phyloP scores from a whole-genome alignment of 2,329 filamentous ascomycete genomes.

The Fusarium annulatum region DNA sequence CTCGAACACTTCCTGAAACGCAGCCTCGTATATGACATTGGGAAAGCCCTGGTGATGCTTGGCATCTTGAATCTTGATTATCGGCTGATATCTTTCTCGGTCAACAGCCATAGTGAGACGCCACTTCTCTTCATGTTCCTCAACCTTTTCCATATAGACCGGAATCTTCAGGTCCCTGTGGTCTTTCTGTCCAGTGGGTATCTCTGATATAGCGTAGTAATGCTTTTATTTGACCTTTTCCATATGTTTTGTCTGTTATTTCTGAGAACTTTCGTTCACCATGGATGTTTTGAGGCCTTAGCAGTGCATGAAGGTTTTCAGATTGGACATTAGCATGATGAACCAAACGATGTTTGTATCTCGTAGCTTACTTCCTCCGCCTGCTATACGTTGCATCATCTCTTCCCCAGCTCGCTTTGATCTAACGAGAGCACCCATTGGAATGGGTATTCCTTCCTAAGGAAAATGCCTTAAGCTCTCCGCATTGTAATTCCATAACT shows the following conservation, averaged over 20 bases:
- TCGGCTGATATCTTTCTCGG: slow-evolving; percentile 53
- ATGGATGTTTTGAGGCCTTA: not conserved
- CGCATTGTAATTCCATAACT: rapidly evolving
- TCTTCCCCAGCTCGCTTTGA: not conserved
- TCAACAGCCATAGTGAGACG: slow-evolving; percentile 57
- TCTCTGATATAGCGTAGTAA: slow-evolving; percentile 24
- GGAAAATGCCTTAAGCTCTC: not conserved
- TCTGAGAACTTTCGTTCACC: not conserved
- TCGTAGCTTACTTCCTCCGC: not conserved
- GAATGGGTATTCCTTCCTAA: slow-evolving; percentile 44
- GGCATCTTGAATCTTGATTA: slow-evolving; percentile 48
- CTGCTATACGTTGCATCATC: not conserved
- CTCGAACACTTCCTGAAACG: slow-evolving; percentile 27
- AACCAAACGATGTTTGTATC: not conserved
- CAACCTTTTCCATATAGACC: slow-evolving; percentile 51
- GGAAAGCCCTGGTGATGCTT: slow-evolving; percentile 7
- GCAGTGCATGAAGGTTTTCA: not conserved
- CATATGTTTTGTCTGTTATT: slow-evolving; percentile 12
- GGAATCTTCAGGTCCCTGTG: slow-evolving; percentile 30
- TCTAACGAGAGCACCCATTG: not conserved
- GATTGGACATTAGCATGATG: not conserved
- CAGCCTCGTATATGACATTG: slow-evolving; percentile 10
- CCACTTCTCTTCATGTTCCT: slow-evolving; percentile 50
- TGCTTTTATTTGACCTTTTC: not conserved
- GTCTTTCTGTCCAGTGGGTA: not conserved